Base-by-base conservation (phyloP, 148 eudicot genomes). In the Simmondsia chinensis region DNA sequence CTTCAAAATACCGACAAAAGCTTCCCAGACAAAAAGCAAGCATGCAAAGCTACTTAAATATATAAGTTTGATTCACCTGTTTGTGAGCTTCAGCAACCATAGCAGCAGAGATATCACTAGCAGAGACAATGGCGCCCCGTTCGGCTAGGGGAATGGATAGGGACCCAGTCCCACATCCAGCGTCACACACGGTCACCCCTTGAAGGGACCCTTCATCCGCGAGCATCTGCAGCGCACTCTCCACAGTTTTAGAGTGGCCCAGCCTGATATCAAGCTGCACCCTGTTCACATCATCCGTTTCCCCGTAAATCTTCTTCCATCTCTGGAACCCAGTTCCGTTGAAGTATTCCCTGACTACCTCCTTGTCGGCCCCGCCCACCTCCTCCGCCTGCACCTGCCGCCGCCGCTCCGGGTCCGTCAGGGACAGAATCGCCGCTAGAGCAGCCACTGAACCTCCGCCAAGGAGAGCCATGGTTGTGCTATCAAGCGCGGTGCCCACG, bases 111-210 rank as follows among this genome's bases (percentile, higher is more conserved):
- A 91, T 91, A 61, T 91, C 99, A 29, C 86, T 79, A 19, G 96
- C 94, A 30, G 37, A 62, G 16, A 91, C 99, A 46, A 72, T 21
- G 0, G 99, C 99, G 0, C 99, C 99, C 16, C 50, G 56, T 39
- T 79, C 79, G 1, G 99, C 99, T 35, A 91, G 48, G 26, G 99
- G 99, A 43, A 91, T 72, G 43, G 89, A 66, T 32, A 91, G 46
- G 17, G 51, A 65, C 0, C 99, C 99, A 5, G 99, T 91, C n/a
- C 99, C 99, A 59, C 99, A 91, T 0, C 99, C 99, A 12, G 99
- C 99, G 49, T 91, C 99, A 44, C 99, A 91, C 2, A 91, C 83
- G 5, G 54, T 79, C 10, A 91, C 87, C 0, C 96, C 99, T 27
- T 17, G 30, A 17, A 91, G 48, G 0, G 62, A 4, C 9, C 96